Conservation (phyloP, 2,329 filamentous ascomycete genomes). For the Colletotrichum tropicale region DNA sequence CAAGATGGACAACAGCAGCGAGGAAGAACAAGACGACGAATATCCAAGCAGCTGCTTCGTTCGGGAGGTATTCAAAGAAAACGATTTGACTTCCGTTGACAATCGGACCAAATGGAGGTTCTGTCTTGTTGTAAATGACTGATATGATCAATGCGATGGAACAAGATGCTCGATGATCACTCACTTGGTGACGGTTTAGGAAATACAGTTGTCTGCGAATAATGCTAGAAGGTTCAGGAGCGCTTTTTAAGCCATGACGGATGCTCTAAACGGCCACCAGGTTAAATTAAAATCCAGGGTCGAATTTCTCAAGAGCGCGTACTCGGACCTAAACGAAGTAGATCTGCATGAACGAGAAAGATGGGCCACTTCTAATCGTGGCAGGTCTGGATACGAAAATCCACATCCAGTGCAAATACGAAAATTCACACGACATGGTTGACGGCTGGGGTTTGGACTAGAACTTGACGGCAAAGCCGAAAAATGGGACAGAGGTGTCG, state of each 20-base stretch:
- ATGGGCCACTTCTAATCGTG: neutral
- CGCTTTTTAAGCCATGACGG: neutral
- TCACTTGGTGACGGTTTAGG: neutral
- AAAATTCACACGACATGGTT: neutral
- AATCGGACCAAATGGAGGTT: neutral
- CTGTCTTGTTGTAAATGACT: neutral
- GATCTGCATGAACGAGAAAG: neutral
- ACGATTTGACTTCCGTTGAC: neutral
- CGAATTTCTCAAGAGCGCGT: neutral
- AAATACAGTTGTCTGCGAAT: neutral
- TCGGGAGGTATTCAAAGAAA: neutral
- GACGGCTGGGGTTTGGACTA: neutral
- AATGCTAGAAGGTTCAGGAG: neutral
- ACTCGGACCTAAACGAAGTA: neutral
- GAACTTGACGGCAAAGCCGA: neutral
- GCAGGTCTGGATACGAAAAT: neutral
- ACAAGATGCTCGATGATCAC: neutral
- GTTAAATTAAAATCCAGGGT: neutral
- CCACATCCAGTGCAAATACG: neutral
- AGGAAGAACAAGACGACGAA: neutral
- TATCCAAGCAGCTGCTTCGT: neutral
- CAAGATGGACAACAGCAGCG: neutral
- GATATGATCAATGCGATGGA: neutral
- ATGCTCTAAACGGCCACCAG: neutral
- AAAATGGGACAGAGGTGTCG: neutral